A percentile compares a stretch with the other conserved stretches of the same genome.
Evolutionary conservation across 129 eudicot species (phyloP).

Genomic region (Centaurea solstitialis): DNA sequence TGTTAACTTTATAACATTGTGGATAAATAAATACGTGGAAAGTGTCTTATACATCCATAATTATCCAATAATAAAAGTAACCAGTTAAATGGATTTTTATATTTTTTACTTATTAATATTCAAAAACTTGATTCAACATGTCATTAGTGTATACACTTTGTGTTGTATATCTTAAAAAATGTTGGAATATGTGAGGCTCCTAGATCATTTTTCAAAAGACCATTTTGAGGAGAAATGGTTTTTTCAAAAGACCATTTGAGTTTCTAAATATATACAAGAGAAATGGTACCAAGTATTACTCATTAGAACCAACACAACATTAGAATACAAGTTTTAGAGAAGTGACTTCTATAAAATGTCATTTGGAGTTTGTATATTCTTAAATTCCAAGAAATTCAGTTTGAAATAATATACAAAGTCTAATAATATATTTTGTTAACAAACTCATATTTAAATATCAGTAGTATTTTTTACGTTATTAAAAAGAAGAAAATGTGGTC

Average conservation of each 20-base stretch:
- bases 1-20: no score
- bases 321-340: background rate
- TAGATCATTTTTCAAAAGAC: no score
- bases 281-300: no score
- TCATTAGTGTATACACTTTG: background rate
- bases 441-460: background rate
- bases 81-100: background rate
- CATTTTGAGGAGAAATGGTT: no score
- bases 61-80: no score
- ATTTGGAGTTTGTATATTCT: background rate
- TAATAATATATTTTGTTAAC: background rate
- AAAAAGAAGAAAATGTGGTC: no score
- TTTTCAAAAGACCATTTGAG: no score
- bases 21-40: no score
- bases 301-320: background rate
- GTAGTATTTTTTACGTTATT: background rate
- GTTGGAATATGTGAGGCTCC: no score
- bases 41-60: background rate
- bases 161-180: background rate
- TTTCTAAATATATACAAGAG: no score
- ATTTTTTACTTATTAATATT: background rate
- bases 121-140: background rate
- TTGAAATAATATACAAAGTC: background rate
- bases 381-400: background rate
- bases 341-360: background rate